Evolutionary conservation across 306 rosid genomes (phyloP), one percentile per base, ranked within the genome.

Genomic region (Geum urbanum): DNA sequence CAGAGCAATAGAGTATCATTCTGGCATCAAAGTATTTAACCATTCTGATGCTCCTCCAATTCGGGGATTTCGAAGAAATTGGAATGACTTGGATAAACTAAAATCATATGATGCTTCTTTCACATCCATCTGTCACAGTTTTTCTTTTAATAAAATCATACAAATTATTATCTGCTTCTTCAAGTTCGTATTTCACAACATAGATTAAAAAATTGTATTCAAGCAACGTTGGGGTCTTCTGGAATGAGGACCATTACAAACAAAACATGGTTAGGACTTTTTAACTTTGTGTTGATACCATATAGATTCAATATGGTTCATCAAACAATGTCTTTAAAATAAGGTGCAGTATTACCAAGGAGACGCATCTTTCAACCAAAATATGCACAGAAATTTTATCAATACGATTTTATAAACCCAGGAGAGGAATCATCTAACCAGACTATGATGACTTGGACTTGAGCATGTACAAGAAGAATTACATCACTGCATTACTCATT

Each of bases 1-100:
- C 9, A 53, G 3, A 32, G 9, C 16, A 35, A 15, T 6, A 35
- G 52, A 32, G 37, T 19, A 53, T 14, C 72, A 39, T 20, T 24
- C 11, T 27, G 6, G 19, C 18, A 27, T 57, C 63, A 69, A 41
- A 69, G 63, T 69, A 69, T 54, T 14, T 41, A 54, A 69, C 52
- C 64, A 69, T 22, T 22, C 35, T 69, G 73, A 69, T 69, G 53
- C 64, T 43, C 44, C 3, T 4, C 0, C 24, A 27, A 8, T 20
- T 68, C 63, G 44, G 6, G 27, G 18, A 22, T 0, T 54, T 22
- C 73, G 22, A 69, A 13, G 41, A 41, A 54, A 20, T 48, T 41
- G 27, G 15, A 69, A 20, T 14, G 43, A 63, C 12, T 6, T 8
- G 0, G 14, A 39, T 6, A 45, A 44, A 0, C 16, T 60, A 35